Conservation (phyloP, 2,329 filamentous ascomycete species). For the Fusarium sp. region DNA sequence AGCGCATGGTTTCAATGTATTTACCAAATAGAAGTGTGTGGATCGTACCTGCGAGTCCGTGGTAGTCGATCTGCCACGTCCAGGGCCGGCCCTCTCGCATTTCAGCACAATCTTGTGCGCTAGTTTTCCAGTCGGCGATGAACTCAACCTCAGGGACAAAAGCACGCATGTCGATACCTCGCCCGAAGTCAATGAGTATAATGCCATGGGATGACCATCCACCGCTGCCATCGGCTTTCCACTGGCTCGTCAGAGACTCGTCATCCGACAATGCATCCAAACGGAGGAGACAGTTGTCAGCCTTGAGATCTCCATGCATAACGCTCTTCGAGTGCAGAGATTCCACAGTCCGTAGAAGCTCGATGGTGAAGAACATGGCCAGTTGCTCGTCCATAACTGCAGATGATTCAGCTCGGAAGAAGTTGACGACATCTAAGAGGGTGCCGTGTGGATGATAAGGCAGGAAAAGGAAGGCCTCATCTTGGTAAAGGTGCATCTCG, state of each 20-base stretch:
- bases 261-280: conserved; percentile 66
- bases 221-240: conserved; percentile 76
- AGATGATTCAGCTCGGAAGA: conserved; percentile 76
- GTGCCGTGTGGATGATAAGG: conserved; percentile 91
- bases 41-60: conserved; percentile 88
- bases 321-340: conserved; percentile 82
- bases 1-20: conserved; percentile 85
- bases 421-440: conserved; percentile 92
- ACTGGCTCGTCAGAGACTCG: conserved; percentile 68
- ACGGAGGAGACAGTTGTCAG: conserved; percentile 93
- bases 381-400: conserved; percentile 89
- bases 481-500: conserved; percentile 90
- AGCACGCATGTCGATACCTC: conserved; percentile 90
- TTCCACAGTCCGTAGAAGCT: conserved; percentile 90
- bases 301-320: conserved; percentile 93
- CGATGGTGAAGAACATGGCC: conserved; percentile 95
- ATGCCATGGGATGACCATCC: conserved; percentile 87
- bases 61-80: conserved; percentile 98
- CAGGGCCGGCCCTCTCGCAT: conserved; percentile 94
- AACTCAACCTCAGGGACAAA: conserved; percentile 82
- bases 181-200: conserved; percentile 92
- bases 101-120: conserved; percentile 89
- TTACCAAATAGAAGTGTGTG: conserved; percentile 93
- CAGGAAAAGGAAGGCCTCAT: conserved; percentile 90
- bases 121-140: conserved; percentile 94